These are phyloP conservation scores for Eragrostis tef DNA, from an alignment of 202 grass and related monocot genomes.

Conservation along the genomic window DNA sequence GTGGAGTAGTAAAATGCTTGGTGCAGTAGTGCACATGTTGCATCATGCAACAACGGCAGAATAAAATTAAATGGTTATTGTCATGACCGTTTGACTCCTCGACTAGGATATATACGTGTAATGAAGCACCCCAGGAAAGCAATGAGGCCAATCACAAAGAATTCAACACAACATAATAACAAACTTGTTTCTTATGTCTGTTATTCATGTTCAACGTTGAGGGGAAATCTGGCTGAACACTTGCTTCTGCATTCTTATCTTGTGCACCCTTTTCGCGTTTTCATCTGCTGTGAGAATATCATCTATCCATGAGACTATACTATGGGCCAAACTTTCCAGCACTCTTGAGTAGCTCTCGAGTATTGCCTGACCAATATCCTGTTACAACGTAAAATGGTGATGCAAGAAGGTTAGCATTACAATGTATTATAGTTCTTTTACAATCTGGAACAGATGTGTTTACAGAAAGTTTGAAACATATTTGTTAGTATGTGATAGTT, in stretches of 20 bases:
- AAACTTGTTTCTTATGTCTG: slow-evolving; percentile 34
- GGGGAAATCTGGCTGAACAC: slow-evolving; percentile 51
- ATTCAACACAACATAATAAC: slow-evolving; percentile 20
- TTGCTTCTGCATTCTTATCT: slow-evolving; percentile 62
- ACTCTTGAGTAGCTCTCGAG: slow-evolving; percentile 95
- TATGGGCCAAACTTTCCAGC: slow-evolving; percentile 87
- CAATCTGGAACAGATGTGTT: background rate
- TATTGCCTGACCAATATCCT: slow-evolving; percentile 93
- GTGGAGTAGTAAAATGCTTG: slow-evolving; percentile 27
- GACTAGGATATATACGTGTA: background rate
- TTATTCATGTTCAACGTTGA: slow-evolving; percentile 50
- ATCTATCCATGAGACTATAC: slow-evolving; percentile 91
- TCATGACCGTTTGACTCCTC: background rate
- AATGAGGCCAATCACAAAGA: slow-evolving; percentile 42
- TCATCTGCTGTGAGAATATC: slow-evolving; percentile 69
- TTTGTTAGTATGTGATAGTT: background rate
- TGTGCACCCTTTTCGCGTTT: slow-evolving; percentile 61
- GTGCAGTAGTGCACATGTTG: background rate
- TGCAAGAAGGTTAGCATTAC: slow-evolving; percentile 19
- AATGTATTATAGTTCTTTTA: background rate
- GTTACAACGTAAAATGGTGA: slow-evolving; percentile 24
- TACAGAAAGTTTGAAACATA: background rate
- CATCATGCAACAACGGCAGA: background rate
- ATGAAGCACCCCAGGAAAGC: slow-evolving; percentile 33
- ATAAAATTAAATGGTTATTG: background rate